Evolutionary conservation across 108 stramenopile species (phyloP).

Genomic region (Pseudonitzschia delicatissima): DNA sequence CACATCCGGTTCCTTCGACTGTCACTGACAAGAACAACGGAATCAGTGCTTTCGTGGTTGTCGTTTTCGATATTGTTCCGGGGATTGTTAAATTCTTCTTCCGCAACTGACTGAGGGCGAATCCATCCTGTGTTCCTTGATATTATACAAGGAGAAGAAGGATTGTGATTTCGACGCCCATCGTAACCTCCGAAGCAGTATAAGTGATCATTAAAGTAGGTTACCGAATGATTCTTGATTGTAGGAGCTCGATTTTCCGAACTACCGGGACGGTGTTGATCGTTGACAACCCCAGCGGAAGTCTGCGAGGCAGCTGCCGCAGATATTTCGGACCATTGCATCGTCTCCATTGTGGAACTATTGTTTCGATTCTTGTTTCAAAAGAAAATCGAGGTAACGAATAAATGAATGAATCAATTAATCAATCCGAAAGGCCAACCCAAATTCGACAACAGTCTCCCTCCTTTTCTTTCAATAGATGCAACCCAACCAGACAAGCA

Average conservation of each 20-base stretch:
- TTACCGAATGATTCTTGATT: constrained; percentile 86
- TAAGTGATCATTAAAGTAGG: constrained; percentile 67
- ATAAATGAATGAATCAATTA: not conserved
- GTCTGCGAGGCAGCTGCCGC: constrained; percentile 1
- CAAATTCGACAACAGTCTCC: too few species aligned
- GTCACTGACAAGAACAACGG: too few species aligned
- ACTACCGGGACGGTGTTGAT: too few species aligned
- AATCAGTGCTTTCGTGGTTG: not conserved
- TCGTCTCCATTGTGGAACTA: constrained; percentile 26
- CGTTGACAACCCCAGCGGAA: not conserved
- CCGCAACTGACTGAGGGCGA: constrained; percentile 20
- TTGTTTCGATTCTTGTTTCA: not conserved
- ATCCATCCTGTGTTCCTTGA: constrained; percentile 73
- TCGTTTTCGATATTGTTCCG: not conserved
- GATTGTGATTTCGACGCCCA: constrained; percentile 83
- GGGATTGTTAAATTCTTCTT: not conserved
- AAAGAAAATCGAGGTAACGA: too few species aligned
- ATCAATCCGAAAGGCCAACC: too few species aligned
- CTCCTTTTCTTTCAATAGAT: too few species aligned
- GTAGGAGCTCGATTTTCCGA: constrained; percentile 34
- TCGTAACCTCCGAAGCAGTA: constrained; percentile 96
- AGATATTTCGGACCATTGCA: constrained; percentile 41
- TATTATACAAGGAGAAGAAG: constrained; percentile 71
- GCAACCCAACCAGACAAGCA: too few species aligned
- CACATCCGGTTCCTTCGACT: not conserved